Conservation (phyloP, 139 green algal genomes). For the Volvox africanus region DNA sequence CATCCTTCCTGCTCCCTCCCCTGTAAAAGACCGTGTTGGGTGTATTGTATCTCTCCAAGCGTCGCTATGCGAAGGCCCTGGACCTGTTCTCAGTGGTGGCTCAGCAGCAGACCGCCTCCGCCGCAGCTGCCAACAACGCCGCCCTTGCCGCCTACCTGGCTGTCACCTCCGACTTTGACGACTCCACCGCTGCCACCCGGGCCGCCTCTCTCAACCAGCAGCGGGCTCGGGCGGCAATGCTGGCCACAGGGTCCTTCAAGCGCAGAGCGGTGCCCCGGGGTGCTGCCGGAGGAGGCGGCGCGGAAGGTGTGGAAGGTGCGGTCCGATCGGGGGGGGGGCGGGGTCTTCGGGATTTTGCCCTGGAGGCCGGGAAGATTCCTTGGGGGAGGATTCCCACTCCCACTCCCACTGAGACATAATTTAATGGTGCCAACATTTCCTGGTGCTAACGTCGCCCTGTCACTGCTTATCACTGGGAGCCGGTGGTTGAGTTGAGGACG, state of each 20-base stretch:
- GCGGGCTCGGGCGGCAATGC: background rate
- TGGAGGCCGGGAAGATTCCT: too few relatives aligned
- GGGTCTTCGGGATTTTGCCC: too few relatives aligned
- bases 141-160: constrained; percentile 30
- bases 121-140: constrained; percentile 38
- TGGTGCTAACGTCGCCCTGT: too few relatives aligned
- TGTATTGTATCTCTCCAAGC: constrained; percentile 35
- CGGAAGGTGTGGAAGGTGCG: too few relatives aligned
- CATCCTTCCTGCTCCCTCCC: background rate
- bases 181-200: constrained; percentile 15
- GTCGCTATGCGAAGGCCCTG: constrained; percentile 26
- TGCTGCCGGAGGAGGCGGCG: background rate
- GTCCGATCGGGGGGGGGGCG: too few relatives aligned
- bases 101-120: constrained; percentile 14
- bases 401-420: too few relatives aligned
- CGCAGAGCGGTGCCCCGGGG: background rate
- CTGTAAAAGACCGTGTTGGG: constrained; percentile 20
- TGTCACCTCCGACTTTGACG: constrained; percentile 34
- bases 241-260: background rate
- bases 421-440: too few relatives aligned
- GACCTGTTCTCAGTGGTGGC: constrained; percentile 36
- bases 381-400: too few relatives aligned
- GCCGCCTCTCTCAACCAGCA: constrained; percentile 9
- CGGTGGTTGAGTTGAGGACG: too few relatives aligned
- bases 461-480: too few relatives aligned